Conservation (phyloP, 2,329 filamentous ascomycete species). For the Cyclaneusma minus region DNA sequence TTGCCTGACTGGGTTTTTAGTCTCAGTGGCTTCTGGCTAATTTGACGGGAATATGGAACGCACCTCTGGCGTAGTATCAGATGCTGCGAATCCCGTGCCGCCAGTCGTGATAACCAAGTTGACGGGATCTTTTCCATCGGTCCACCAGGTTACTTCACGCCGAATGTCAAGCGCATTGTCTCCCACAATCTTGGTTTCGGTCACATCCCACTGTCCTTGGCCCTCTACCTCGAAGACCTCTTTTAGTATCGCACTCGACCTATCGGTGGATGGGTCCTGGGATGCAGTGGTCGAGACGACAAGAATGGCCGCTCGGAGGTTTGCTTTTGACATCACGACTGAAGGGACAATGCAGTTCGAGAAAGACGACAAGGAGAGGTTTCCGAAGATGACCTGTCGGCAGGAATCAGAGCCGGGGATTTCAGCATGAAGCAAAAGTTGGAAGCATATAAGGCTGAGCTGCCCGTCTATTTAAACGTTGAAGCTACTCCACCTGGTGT, state of each 20-base stretch:
- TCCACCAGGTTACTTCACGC: constrained; percentile 53
- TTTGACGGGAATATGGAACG: constrained; percentile 9
- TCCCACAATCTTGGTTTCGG: constrained; percentile 58
- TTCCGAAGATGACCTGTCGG: too few species aligned
- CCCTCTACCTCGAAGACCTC: constrained; percentile 54
- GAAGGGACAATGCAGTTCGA: too few species aligned
- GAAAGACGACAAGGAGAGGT: too few species aligned
- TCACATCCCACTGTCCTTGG: constrained; percentile 54
- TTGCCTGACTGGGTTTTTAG: constrained; percentile 47
- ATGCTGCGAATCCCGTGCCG: constrained; percentile 78
- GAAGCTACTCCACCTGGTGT: too few species aligned
- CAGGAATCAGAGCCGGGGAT: too few species aligned
- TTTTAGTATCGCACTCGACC: constrained; percentile 49
- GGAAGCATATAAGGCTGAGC: too few species aligned
- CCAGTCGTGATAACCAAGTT: constrained; percentile 82
- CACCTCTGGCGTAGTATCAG: constrained; percentile 82
- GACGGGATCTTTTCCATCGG: constrained; percentile 44
- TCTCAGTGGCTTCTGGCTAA: constrained; percentile 4
- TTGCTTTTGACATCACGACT: constrained; percentile 21
- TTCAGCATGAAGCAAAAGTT: too few species aligned
- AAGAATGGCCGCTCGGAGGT: constrained; percentile 61
- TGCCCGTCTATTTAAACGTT: too few species aligned
- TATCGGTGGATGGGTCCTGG: constrained; percentile 64
- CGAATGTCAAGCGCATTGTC: constrained; percentile 68
- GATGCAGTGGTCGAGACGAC: constrained; percentile 85